Conservation (phyloP, 1,284 basidiomycete genomes). For the Apiotrichum brassicae region DNA sequence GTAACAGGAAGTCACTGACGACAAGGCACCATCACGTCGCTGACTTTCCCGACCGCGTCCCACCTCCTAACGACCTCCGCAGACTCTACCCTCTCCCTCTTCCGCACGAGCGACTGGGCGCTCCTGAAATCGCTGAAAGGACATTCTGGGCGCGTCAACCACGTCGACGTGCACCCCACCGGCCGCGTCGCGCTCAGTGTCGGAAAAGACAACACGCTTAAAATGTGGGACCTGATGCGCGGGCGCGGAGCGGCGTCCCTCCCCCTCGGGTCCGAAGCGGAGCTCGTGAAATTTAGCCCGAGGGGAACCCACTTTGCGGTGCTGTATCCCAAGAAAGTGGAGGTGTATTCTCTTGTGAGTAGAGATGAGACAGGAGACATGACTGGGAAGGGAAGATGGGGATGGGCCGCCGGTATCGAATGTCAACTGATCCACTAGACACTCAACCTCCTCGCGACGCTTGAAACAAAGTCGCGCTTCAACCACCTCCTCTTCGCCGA, state of each 20-base stretch:
- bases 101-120: conserved; percentile 87
- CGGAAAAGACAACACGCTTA: conserved; percentile 78
- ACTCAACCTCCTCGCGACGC: conserved; percentile 63
- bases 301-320: conserved; percentile 71
- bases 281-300: conserved; percentile 74
- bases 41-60: conserved; percentile 79
- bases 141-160: conserved; percentile 87
- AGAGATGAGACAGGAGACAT: too few species aligned
- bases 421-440: conserved; percentile 49
- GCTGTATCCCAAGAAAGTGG: conserved; percentile 63
- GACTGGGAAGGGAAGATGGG: not conserved
- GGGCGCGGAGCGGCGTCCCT: conserved; percentile 83
- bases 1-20: not conserved
- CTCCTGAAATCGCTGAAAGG: conserved; percentile 82
- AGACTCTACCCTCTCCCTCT: conserved; percentile 81
- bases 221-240: conserved; percentile 98
- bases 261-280: conserved; percentile 81
- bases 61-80: conserved; percentile 85
- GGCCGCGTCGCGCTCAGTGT: conserved; percentile 86
- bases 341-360: conserved; percentile 33
- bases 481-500: conserved; percentile 70
- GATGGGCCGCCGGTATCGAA: not conserved
- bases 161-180: conserved; percentile 82
- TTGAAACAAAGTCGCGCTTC: conserved; percentile 68
- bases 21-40: conserved; percentile 82